Evolutionary conservation across 441 rosid species (phyloP).

Genomic region (Eutrema salsugineum): DNA sequence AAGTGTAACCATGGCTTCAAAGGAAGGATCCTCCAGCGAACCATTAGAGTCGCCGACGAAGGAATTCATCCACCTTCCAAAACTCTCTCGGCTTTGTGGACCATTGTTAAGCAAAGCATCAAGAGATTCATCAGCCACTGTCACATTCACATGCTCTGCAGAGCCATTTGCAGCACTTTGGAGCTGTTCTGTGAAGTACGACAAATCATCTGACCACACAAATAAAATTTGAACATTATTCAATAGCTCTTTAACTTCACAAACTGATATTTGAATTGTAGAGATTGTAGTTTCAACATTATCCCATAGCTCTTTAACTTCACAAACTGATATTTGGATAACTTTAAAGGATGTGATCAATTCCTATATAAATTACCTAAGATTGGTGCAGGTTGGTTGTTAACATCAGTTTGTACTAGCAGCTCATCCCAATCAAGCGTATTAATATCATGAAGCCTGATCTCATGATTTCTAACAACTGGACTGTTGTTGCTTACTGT

Average conservation of each 20-base stretch:
- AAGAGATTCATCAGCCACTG: conserved; percentile 35
- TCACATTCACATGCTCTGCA: conserved; percentile 44
- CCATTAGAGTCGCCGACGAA: conserved; percentile 50
- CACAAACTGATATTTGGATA: neutral
- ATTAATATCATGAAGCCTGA: conserved; percentile 83
- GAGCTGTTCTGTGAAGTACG: conserved; percentile 40
- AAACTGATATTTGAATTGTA: neutral
- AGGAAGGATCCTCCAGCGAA: conserved; percentile 42
- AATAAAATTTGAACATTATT: conserved; percentile 1
- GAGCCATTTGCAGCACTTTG: conserved; percentile 36
- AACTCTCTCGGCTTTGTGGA: conserved; percentile 79
- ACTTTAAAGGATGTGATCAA: neutral
- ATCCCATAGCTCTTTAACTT: neutral
- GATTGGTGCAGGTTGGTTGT: conserved; percentile 30
- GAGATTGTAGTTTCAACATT: neutral
- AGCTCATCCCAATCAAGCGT: conserved; percentile 99
- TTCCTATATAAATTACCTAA: conserved; percentile 44
- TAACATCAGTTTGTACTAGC: conserved; percentile 50
- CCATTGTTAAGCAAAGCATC: conserved; percentile 47
- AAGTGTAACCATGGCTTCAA: conserved; percentile 46
- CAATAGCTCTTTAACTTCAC: neutral
- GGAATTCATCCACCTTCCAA: conserved; percentile 76
- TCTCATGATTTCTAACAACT: conserved; percentile 53
- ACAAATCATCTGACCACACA: conserved; percentile 47
- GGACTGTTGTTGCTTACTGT: conserved; percentile 47